Evolutionary conservation across 805 yeast species (phyloP).

Genomic region (Jamesozyma piceae): DNA sequence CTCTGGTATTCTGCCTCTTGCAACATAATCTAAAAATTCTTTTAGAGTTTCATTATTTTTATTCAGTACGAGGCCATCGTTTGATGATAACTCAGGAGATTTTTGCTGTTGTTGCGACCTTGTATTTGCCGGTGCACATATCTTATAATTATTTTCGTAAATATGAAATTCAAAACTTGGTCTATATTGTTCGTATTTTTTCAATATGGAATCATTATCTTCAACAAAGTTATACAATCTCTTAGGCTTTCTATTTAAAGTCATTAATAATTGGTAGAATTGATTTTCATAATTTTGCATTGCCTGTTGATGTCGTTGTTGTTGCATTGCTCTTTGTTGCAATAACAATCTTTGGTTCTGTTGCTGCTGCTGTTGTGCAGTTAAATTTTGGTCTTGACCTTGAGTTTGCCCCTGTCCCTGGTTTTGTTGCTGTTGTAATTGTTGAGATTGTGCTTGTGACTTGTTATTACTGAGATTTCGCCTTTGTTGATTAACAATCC

Average conservation of each 20-base stretch:
- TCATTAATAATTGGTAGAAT: constrained; percentile 30
- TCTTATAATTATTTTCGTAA: constrained; percentile 82
- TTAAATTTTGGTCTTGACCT: neutral
- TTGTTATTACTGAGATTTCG: constrained; percentile 8
- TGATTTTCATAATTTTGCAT: constrained; percentile 35
- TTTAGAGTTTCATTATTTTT: constrained; percentile 64
- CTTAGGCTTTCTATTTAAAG: constrained; percentile 34
- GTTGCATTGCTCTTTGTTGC: constrained; percentile 22
- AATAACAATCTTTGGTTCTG: constrained; percentile 29
- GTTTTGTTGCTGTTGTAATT: constrained; percentile 1
- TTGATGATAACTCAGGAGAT: constrained; percentile 23
- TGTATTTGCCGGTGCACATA: constrained; percentile 58
- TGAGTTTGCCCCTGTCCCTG: neutral
- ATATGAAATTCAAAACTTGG: constrained; percentile 85
- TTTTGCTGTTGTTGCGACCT: constrained; percentile 31
- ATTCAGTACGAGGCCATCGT: constrained; percentile 72
- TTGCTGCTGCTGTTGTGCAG: constrained; percentile 5
- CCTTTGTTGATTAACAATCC: neutral
- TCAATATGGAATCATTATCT: constrained; percentile 60
- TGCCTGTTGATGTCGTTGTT: constrained; percentile 34
- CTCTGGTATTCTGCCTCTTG: constrained; percentile 76
- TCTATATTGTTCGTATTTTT: constrained; percentile 65
- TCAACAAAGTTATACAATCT: constrained; percentile 53
- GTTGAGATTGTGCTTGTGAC: constrained; percentile 15
- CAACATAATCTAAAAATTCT: constrained; percentile 70